These are phyloP conservation scores for Brachypodium distachyon DNA, from an alignment of 202 grass and related monocot genomes.

Conservation along the genomic window DNA sequence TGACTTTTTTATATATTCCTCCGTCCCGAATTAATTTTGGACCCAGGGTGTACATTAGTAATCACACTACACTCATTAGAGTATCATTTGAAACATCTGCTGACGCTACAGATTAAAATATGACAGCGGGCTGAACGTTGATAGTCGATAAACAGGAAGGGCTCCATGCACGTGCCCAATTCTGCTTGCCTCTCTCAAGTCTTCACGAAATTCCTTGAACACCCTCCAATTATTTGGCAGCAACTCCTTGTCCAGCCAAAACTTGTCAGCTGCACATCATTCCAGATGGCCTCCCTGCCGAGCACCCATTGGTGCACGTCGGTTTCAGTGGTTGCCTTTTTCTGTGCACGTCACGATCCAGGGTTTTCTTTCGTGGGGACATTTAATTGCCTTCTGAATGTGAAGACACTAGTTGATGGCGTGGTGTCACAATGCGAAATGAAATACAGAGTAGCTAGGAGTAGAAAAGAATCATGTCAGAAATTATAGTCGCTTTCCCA, in stretches of 20 bases:
- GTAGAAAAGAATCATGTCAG: no score
- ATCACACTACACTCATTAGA: no score
- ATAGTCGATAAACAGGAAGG: no score
- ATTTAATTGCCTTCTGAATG: neutral
- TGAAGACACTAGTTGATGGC: neutral
- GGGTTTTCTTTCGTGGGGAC: neutral
- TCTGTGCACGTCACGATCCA: conserved; percentile 10
- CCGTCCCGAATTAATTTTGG: no score
- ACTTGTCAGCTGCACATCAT: neutral
- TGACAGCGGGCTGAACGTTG: no score
- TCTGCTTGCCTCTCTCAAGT: no score
- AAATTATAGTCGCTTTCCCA: neutral
- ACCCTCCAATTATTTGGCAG: neutral
- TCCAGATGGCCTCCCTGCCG: neutral
- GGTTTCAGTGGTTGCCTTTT: neutral
- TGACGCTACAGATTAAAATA: no score
- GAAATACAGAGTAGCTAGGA: no score
- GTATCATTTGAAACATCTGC: no score
- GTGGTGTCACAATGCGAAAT: neutral
- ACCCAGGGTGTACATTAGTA: no score
- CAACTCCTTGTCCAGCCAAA: neutral
- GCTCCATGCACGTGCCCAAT: no score
- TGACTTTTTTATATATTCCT: no score
- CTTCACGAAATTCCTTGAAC: neutral
- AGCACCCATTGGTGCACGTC: neutral